Conservation (phyloP, 176 grass and related monocot species). For the Eremochloa ophiuroides region DNA sequence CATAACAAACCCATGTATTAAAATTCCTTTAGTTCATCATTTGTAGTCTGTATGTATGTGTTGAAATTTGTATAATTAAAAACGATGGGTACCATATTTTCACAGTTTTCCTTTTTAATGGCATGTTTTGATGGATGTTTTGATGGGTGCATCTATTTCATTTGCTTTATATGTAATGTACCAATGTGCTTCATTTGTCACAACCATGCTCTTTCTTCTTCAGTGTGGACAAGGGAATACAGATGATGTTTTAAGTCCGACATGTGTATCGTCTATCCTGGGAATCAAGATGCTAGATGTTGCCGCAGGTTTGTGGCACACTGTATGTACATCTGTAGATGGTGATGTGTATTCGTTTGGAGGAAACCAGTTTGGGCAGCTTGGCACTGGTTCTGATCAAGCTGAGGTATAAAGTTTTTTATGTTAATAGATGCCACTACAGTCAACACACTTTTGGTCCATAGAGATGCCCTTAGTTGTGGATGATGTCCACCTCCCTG, state of each 20-base stretch:
- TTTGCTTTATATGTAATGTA: neutral
- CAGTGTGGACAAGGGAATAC: constrained; percentile 95
- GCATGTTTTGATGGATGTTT: neutral
- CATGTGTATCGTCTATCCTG: constrained; percentile 87
- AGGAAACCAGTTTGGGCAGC: constrained; percentile 97
- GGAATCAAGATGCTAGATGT: constrained; percentile 79
- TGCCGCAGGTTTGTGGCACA: constrained; percentile 94
- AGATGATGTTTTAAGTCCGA: constrained; percentile 86
- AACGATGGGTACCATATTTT: neutral
- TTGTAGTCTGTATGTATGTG: neutral
- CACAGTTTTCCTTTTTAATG: neutral
- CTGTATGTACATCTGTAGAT: constrained; percentile 83
- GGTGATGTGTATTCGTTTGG: constrained; percentile 95
- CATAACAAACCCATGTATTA: neutral
- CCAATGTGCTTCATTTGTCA: constrained; percentile 13
- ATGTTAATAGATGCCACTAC: neutral
- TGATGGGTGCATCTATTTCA: neutral
- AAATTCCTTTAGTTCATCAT: neutral
- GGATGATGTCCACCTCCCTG: neutral
- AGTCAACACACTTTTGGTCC: neutral
- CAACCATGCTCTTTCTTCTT: constrained; percentile 25
- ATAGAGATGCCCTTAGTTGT: neutral
- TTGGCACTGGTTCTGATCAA: constrained; percentile 96
- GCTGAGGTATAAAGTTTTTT: constrained; percentile 52
- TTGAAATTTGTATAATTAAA: neutral